These are phyloP conservation scores for Mangifera indica DNA, from an alignment of 345 rosid genomes.

Conservation along the genomic window DNA sequence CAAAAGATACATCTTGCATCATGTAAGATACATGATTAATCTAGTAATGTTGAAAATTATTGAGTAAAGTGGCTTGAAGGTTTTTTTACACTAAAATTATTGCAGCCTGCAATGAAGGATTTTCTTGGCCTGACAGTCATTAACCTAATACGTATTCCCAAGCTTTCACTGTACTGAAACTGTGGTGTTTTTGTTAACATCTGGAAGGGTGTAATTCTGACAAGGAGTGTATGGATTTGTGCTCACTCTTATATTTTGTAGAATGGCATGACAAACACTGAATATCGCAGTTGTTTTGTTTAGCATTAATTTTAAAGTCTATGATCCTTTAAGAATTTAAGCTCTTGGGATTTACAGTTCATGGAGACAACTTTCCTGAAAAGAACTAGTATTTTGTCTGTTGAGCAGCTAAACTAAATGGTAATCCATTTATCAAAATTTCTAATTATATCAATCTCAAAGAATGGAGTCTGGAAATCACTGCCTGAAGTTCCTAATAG, in stretches of 20 bases:
- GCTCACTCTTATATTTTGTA: neutral
- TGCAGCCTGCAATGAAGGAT: neutral
- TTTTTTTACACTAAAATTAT: neutral
- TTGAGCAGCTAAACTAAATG: neutral
- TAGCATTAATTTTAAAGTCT: neutral
- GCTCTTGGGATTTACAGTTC: neutral
- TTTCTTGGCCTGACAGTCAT: neutral
- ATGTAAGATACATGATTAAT: neutral
- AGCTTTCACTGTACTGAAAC: neutral
- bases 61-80: too few relatives aligned
- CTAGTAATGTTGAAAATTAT: neutral
- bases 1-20: neutral
- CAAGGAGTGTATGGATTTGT: neutral
- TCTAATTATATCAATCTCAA: neutral
- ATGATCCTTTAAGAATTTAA: neutral
- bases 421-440: neutral
- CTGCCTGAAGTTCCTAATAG: neutral
- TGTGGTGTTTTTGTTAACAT: neutral
- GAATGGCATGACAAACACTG: neutral
- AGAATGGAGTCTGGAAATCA: neutral
- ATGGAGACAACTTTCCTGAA: neutral
- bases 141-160: neutral
- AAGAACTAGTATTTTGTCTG: neutral
- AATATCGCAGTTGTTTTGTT: neutral
- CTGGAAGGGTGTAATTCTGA: neutral